Percentiles rank a stretch among this genome's conserved stretches.
Conservation (phyloP, 345 rosid genomes). For the Laguncularia racemosa region DNA sequence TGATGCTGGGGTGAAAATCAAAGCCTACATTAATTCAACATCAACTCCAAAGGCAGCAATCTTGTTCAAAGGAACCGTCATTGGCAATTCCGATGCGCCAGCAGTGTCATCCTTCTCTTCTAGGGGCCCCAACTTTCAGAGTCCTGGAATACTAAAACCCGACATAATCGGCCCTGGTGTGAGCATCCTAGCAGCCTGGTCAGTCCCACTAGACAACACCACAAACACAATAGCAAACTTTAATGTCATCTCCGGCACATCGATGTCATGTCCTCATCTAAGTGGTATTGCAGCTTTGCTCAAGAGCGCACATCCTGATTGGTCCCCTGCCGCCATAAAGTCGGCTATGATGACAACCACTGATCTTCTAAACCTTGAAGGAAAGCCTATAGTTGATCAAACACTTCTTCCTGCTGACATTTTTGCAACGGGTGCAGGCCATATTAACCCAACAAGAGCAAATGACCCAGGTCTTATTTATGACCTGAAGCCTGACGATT, state of each 20-base stretch:
- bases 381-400: slow-evolving; percentile 6
- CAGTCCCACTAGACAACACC: slow-evolving; percentile 7
- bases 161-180: slow-evolving; percentile 26
- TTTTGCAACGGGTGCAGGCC: slow-evolving; percentile 16
- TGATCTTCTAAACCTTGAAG: slow-evolving; percentile 5
- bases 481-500: slow-evolving; percentile 11
- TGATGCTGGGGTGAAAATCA: slow-evolving; percentile 9
- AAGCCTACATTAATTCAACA: slow-evolving; percentile 10
- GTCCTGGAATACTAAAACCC: slow-evolving; percentile 24
- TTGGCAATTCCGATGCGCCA: slow-evolving; percentile 12
- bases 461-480: slow-evolving; percentile 20
- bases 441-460: slow-evolving; percentile 17
- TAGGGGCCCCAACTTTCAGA: slow-evolving; percentile 13
- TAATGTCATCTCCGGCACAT: slow-evolving; percentile 23
- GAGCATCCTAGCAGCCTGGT: slow-evolving; percentile 25
- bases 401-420: slow-evolving; percentile 7
- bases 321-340: slow-evolving; percentile 24
- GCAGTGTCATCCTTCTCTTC: slow-evolving; percentile 24
- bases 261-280: slow-evolving; percentile 27
- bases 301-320: slow-evolving; percentile 16
- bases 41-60: slow-evolving; percentile 8
- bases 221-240: background rate
- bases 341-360: slow-evolving; percentile 26
- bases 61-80: slow-evolving; percentile 16
- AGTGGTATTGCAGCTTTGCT: slow-evolving; percentile 24